These are phyloP conservation scores for Boletus subluridellus DNA, from an alignment of 1,284 basidiomycete genomes.

Conservation along the genomic window DNA sequence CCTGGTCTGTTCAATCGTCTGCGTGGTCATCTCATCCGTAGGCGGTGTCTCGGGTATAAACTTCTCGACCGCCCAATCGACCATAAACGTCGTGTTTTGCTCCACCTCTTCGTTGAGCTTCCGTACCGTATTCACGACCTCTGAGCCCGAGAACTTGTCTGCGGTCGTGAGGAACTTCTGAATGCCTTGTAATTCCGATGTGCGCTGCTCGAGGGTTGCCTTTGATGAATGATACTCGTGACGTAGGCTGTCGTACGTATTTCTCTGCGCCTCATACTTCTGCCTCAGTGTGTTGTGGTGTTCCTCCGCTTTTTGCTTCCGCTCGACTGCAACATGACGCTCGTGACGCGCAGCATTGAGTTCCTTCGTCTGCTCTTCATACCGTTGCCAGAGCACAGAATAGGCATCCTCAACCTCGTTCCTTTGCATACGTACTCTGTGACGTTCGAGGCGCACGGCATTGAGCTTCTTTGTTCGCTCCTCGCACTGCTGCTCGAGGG, in stretches of 20 bases:
- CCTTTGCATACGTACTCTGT: not conserved
- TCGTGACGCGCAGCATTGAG: conserved; percentile 3
- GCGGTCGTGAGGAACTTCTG: too few species aligned
- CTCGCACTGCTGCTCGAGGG: conserved; percentile 7
- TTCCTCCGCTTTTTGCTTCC: too few species aligned
- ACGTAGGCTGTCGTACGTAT: too few species aligned
- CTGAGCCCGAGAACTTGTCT: too few species aligned
- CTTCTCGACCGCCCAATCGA: conserved; percentile 11
- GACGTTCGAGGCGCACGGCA: conserved; percentile 5
- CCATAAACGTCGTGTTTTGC: conserved; percentile 7
- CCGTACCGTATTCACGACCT: not conserved
- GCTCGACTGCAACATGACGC: too few species aligned
- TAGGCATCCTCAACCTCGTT: conserved; percentile 2
- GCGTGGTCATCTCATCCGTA: not conserved
- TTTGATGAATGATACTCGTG: too few species aligned
- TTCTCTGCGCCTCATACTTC: too few species aligned
- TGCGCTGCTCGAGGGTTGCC: too few species aligned
- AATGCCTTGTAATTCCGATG: too few species aligned
- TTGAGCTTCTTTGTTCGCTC: conserved; percentile 8
- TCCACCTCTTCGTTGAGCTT: conserved; percentile 22
- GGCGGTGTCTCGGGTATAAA: not conserved
- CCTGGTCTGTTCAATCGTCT: conserved; percentile 8
- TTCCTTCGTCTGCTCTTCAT: conserved; percentile 14
- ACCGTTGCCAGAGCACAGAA: conserved; percentile 2
- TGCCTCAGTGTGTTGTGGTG: too few species aligned